Base-by-base conservation (phyloP, 805 yeast genomes). In the Lipomyces starkeyi region DNA sequence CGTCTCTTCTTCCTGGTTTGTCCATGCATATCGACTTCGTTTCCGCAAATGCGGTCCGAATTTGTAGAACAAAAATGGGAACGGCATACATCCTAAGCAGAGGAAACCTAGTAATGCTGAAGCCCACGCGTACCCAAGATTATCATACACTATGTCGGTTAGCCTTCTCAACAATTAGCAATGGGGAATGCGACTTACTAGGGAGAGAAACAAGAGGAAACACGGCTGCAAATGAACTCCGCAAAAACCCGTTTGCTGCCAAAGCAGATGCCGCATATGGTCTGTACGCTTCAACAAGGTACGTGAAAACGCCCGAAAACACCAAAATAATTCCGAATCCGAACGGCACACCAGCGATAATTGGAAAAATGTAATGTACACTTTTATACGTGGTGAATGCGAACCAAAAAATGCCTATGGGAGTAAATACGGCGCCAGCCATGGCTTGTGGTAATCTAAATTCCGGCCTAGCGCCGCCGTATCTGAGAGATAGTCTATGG, bases 71-170 rank as follows among this genome's bases (percentile, higher is more conserved):
- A 67, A 35, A 40, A 73, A 73, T 4, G 74, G 74, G 40, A 73
- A 62, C 9, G 74, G 74, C 22, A 65, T 14, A 35, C 69, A 65
- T 14, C 47, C 59, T n/a, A 72, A 53, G 14, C 57, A 62, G 8
- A 73, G 56, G 40, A 68, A 71, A 9, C 74, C 70, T 1, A 73
- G 53, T 11, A 73, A 40, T 1, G 70, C 69, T 5, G 74, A 65
- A 4, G 91, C 91, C 92, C 91, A 88, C 4, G 91, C 91, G 72
- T 87, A 87, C 25, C 88, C 88, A 58, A 89, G 76, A 25, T 71
- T 73, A 58, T 77, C 77, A 75, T 87, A 89, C 88, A 77, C 73
- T 64, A 78, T 65, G 57, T 78, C 78, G 8, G 79, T 76, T 20
- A 80, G 76, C 8, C 80, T 79, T 2, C 78, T 77, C 11, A 75